Conservation (phyloP, 257 asterid species). For the Salvia rosmarinus region DNA sequence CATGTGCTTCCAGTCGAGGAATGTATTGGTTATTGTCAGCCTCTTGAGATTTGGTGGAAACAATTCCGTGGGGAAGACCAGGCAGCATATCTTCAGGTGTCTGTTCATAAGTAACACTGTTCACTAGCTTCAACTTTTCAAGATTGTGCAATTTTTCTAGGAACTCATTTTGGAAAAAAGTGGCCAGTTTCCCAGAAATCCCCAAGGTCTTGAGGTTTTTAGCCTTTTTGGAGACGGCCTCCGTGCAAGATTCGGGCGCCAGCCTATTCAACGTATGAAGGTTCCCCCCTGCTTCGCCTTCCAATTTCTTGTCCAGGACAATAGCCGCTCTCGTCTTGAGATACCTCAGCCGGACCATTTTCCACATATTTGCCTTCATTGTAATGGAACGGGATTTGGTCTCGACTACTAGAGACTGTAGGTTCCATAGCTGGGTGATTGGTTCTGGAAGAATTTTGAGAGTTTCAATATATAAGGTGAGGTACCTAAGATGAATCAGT, state of each 20-base stretch:
- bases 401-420: constrained; percentile 1
- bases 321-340: background rate
- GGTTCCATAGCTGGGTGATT: background rate
- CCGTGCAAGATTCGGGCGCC: background rate
- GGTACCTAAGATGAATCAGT: background rate
- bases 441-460: background rate
- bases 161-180: background rate
- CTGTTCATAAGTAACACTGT: no score
- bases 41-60: constrained; percentile 40
- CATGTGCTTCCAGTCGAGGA: constrained; percentile 44
- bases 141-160: constrained; percentile 22
- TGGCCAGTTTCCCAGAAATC: background rate
- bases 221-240: background rate
- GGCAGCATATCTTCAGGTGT: background rate
- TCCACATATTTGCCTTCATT: background rate
- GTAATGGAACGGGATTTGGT: background rate
- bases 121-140: constrained; percentile 53
- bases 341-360: background rate
- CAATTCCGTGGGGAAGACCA: constrained; percentile 24
- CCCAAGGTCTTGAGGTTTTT: background rate
- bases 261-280: background rate
- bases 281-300: background rate
- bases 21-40: constrained; percentile 35
- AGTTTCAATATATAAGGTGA: background rate
- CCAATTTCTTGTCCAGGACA: background rate